These are phyloP conservation scores for Skeletonema potamos DNA, from an alignment of 108 stramenopile species.

Conservation along the genomic window DNA sequence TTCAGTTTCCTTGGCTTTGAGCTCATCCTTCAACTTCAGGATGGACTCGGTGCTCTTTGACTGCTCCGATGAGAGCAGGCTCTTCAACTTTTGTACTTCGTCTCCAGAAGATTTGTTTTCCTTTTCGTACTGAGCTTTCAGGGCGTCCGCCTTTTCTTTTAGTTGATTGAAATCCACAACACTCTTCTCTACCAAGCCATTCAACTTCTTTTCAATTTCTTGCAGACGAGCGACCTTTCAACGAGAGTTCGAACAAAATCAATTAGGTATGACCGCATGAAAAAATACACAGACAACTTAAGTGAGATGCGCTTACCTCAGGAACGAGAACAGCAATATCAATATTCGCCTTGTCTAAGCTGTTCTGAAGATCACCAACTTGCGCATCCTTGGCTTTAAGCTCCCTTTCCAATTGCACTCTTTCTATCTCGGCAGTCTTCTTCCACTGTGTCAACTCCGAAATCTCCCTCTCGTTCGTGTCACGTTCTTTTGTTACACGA, in stretches of 20 bases:
- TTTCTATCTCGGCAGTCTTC: slow-evolving; percentile 26
- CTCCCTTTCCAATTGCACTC: slow-evolving; percentile 12
- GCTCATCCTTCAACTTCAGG: slow-evolving; percentile 22
- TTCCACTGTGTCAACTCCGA: slow-evolving; percentile 33
- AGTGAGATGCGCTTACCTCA: slow-evolving; percentile 1
- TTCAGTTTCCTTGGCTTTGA: slow-evolving; percentile 24
- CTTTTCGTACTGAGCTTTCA: slow-evolving; percentile 29
- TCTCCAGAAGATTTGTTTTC: slow-evolving; percentile 18
- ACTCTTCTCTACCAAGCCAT: slow-evolving; percentile 20
- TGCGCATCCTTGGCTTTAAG: slow-evolving; percentile 17
- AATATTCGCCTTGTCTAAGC: slow-evolving; percentile 21
- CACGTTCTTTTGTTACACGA: slow-evolving; percentile 16
- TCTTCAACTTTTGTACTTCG: slow-evolving; percentile 15
- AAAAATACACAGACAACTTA: neutral
- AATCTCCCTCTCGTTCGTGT: slow-evolving; percentile 18
- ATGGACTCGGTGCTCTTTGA: slow-evolving; percentile 30
- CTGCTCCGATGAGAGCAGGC: slow-evolving; percentile 21
- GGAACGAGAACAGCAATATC: slow-evolving; percentile 40
- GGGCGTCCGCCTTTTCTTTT: slow-evolving; percentile 24
- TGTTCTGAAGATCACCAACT: slow-evolving; percentile 24
- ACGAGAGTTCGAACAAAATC: neutral
- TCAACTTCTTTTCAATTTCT: slow-evolving; percentile 25
- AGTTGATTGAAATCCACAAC: slow-evolving; percentile 19
- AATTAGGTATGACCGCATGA: neutral
- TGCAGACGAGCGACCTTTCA: slow-evolving; percentile 37